phyloP scores from a whole-genome alignment of 257 asterid genomes.

The Solanum corneliomulleri region DNA sequence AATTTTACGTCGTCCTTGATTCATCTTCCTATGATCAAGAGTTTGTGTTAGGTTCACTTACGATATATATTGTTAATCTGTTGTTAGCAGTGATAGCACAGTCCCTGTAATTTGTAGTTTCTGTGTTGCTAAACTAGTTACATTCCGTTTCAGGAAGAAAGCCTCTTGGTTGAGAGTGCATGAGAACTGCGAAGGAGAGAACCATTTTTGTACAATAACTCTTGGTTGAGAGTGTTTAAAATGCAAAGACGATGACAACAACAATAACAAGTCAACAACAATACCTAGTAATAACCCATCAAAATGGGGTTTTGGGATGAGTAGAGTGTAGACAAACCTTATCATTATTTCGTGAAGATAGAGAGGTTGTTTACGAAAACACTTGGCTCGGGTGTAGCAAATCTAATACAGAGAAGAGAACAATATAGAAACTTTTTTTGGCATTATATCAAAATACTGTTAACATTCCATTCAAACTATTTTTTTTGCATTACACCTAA shows the following conservation, averaged over 20 bases:
- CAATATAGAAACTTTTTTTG: fast-evolving
- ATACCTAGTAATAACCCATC: too few species aligned
- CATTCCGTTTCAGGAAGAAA: background rate
- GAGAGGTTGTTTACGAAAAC: background rate
- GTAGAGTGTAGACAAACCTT: too few species aligned
- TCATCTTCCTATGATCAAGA: background rate
- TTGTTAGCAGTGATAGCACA: background rate
- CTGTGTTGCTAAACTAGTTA: background rate
- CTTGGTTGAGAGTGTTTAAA: background rate
- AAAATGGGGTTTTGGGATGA: too few species aligned
- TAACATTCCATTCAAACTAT: background rate
- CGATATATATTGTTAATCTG: background rate
- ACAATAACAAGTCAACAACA: too few species aligned
- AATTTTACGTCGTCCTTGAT: background rate
- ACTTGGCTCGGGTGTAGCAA: background rate
- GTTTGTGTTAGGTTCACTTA: background rate
- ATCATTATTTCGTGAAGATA: background rate
- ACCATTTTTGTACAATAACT: background rate
- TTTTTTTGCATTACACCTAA: background rate
- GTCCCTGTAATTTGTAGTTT: background rate
- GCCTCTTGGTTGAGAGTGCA: background rate
- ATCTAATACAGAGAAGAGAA: too few species aligned
- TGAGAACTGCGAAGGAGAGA: background rate
- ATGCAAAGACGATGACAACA: background rate
- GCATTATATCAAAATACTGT: too few species aligned